Conservation (phyloP, 495 filamentous ascomycete genomes). For the Cercophora samala region DNA sequence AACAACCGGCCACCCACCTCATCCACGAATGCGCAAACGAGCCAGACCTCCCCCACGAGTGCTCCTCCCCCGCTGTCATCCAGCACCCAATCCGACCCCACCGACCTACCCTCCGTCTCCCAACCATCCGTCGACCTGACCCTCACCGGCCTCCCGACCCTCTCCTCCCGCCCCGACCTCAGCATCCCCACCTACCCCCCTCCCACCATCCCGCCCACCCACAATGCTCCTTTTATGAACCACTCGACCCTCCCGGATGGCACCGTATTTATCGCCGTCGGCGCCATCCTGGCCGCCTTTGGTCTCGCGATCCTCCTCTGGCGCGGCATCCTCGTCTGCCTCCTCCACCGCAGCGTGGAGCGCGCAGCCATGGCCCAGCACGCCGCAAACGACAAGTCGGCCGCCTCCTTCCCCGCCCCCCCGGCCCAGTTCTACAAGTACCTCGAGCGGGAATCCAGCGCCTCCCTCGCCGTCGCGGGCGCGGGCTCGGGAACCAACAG, state of each 20-base stretch:
- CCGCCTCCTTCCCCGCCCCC: slow-evolving; percentile 46
- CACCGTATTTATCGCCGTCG: slow-evolving; percentile 93
- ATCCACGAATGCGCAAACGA: not conserved
- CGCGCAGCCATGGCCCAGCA: slow-evolving; percentile 72
- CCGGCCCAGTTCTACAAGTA: slow-evolving; percentile 56
- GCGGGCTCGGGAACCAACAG: slow-evolving; percentile 23
- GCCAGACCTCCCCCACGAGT: not conserved
- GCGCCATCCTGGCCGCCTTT: slow-evolving; percentile 79
- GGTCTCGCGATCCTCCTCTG: slow-evolving; percentile 76
- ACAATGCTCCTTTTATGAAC: slow-evolving; percentile 90
- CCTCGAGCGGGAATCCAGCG: slow-evolving; percentile 54
- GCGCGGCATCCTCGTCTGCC: slow-evolving; percentile 87
- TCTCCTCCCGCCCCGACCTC: slow-evolving; percentile 38
- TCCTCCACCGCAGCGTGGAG: slow-evolving; percentile 83
- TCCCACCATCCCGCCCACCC: slow-evolving; percentile 73
- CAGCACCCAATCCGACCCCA: slow-evolving; percentile 2
- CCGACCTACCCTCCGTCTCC: not conserved
- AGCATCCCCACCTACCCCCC: slow-evolving; percentile 51
- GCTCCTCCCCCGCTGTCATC: slow-evolving; percentile 7
- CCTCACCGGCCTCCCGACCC: slow-evolving; percentile 45
- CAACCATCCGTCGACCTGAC: slow-evolving; percentile 7
- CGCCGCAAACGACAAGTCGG: slow-evolving; percentile 58
- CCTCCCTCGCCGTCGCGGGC: slow-evolving; percentile 57
- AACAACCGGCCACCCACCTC: not conserved
- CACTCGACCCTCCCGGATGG: slow-evolving; percentile 87